Base-by-base conservation (phyloP, 2,329 filamentous ascomycete genomes). In the Talaromyces amestolkiae region DNA sequence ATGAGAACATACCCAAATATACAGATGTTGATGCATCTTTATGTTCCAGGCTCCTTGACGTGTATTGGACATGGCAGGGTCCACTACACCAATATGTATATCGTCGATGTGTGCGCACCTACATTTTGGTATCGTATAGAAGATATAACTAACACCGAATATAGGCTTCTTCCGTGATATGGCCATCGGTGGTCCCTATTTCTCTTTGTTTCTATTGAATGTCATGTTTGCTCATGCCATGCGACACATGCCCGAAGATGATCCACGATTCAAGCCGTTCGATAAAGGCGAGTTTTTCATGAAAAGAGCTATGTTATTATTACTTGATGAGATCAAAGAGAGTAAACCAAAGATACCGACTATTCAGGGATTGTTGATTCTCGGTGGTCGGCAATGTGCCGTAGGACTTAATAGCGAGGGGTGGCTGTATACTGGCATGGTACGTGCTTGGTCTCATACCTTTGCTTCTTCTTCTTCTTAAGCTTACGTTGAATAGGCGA, bases 401-500 rank as follows among this genome's bases (percentile, higher is more conserved):
- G 63, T 69, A 19, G 69, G 69, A 17, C 67, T 67, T 37, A 71
- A 53, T 51, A 69, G 66, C 43, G 69, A 71, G 47, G 69, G 69
- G 10, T 71, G 69, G 69, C 61, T 71, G 22, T 71, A 70, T 33
- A 70, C 69, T 9, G 69, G 69, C 22, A 71, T 71, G 67, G 67
- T 68, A 19, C 17, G 49, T 33, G 17, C 45, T 4, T 24, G n/a
- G 15, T 15, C 4, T 13, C 19, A 3, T 9, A 9, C 13, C 19
- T 15, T 49, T 24, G 45, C 2, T 3, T 7, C 0, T 31, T 3
- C n/a, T n/a, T n/a, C n/a, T n/a, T n/a, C n/a, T 2, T 3, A 2
- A 10, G 10, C 24, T 53, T 17, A 53, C 17, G 10, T 35, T 10
- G 15, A 51, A 10, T 7, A 68, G 69, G 69, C 66, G 22, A 63